Evolutionary conservation across 192 early-diverging fungal genomes (phyloP).

Genomic region (Kickxella alabastrina): DNA sequence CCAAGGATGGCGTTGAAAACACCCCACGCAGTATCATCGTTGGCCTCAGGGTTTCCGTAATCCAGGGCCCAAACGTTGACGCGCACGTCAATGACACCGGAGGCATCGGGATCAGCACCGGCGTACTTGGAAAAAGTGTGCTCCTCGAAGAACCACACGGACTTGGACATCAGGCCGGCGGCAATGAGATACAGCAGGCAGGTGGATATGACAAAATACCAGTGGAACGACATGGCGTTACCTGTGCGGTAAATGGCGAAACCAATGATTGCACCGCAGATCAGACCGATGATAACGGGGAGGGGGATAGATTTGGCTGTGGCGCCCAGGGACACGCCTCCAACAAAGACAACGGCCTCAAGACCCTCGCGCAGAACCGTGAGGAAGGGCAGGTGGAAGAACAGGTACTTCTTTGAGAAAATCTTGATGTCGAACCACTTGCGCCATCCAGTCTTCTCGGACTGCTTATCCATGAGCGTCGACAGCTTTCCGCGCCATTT

Average conservation of each 20-base stretch:
- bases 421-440: constrained; percentile 30
- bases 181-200: constrained; percentile 73
- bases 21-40: constrained; percentile 55
- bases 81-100: constrained; percentile 56
- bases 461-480: constrained; percentile 44
- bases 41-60: constrained; percentile 62
- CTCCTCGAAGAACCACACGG: constrained; percentile 64
- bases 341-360: constrained; percentile 85
- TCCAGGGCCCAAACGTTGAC: constrained; percentile 57
- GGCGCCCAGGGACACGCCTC: constrained; percentile 70
- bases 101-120: constrained; percentile 62
- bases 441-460: constrained; percentile 32
- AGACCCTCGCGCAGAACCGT: constrained; percentile 85
- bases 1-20: constrained; percentile 76
- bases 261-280: constrained; percentile 67
- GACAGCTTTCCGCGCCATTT: constrained; percentile 72
- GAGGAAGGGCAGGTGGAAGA: constrained; percentile 80
- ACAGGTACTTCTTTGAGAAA: constrained; percentile 58
- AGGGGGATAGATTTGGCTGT: constrained; percentile 72
- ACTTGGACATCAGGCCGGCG: constrained; percentile 72
- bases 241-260: constrained; percentile 72
- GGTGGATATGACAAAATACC: constrained; percentile 75
- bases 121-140: constrained; percentile 64
- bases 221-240: constrained; percentile 62
- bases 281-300: constrained; percentile 67